Conservation (phyloP, 176 grass and related monocot genomes). For the Coix lacrymajobi region DNA sequence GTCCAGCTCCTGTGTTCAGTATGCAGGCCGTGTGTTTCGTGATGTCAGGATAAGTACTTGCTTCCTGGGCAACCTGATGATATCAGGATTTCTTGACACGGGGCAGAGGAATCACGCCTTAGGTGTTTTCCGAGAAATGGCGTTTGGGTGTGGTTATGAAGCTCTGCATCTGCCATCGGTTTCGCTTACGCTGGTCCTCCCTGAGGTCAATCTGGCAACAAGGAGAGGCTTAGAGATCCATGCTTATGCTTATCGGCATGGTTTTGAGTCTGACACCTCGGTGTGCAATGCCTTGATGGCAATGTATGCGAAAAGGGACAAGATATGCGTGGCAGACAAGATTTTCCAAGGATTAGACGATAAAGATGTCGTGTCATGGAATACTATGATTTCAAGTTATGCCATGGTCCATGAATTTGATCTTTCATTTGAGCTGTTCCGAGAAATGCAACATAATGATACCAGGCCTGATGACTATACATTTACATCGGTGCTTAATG, state of each 20-base stretch:
- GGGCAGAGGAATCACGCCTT: slow-evolving; percentile 31
- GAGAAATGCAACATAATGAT: slow-evolving; percentile 34
- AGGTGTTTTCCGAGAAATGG: slow-evolving; percentile 40
- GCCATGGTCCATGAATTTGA: slow-evolving; percentile 17
- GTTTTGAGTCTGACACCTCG: slow-evolving; percentile 35
- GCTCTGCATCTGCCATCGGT: slow-evolving; percentile 26
- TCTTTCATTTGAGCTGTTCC: slow-evolving; percentile 40
- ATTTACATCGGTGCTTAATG: slow-evolving; percentile 38
- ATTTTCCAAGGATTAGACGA: slow-evolving; percentile 26
- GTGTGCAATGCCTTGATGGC: slow-evolving; percentile 56
- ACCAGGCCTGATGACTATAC: slow-evolving; percentile 49
- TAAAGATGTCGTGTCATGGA: slow-evolving; percentile 53
- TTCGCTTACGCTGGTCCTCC: slow-evolving; percentile 42
- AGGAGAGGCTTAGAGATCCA: slow-evolving; percentile 56
- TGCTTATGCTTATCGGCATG: slow-evolving; percentile 47
- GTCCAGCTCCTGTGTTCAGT: slow-evolving; percentile 23
- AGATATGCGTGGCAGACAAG: slow-evolving; percentile 10
- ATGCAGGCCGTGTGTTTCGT: slow-evolving; percentile 25
- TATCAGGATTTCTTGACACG: slow-evolving; percentile 38
- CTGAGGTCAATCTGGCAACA: slow-evolving; percentile 18
- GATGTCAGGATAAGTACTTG: slow-evolving; percentile 28
- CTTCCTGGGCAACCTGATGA: slow-evolving; percentile 39
- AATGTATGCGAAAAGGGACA: slow-evolving; percentile 47
- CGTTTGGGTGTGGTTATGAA: slow-evolving; percentile 32
- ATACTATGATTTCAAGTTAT: slow-evolving; percentile 42